Percentiles rank a stretch among this genome's conserved stretches.
Evolutionary conservation across 306 rosid genomes (phyloP).

Genomic region (Cucurbita maxima): DNA sequence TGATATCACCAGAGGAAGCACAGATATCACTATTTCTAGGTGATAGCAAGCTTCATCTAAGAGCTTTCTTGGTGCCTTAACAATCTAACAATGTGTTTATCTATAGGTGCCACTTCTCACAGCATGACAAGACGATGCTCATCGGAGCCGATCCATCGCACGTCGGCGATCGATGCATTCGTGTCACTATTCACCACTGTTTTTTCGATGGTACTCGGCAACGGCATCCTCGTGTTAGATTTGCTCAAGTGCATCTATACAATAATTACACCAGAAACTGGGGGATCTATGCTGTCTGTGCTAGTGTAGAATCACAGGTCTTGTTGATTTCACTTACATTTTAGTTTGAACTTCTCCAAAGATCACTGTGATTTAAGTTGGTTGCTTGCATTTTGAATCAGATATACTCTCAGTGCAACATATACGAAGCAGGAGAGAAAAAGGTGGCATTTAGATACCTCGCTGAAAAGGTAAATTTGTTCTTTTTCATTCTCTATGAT

Average conservation of each 20-base stretch:
- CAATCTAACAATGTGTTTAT: not conserved
- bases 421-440: slow-evolving; percentile 96
- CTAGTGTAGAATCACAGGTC: slow-evolving; percentile 92
- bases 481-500: slow-evolving; percentile 1
- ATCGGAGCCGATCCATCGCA: slow-evolving; percentile 85
- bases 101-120: slow-evolving; percentile 69
- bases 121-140: slow-evolving; percentile 84
- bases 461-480: slow-evolving; percentile 52
- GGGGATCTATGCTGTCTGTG: slow-evolving; percentile 99
- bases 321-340: not conserved
- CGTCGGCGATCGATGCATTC: slow-evolving; percentile 57
- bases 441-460: slow-evolving; percentile 72
- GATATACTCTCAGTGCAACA: slow-evolving; percentile 85
- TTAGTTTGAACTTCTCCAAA: not conserved
- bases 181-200: slow-evolving; percentile 91
- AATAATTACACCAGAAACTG: slow-evolving; percentile 81
- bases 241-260: slow-evolving; percentile 72
- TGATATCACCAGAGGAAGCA: slow-evolving; percentile 79
- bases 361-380: not conserved
- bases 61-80: not conserved
- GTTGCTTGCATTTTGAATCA: slow-evolving; percentile 13
- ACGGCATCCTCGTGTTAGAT: slow-evolving; percentile 92
- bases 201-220: slow-evolving; percentile 86
- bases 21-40: slow-evolving; percentile 83
- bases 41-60: slow-evolving; percentile 7